A percentile compares a stretch with the other conserved stretches of the same genome.
phyloP scores from a whole-genome alignment of 805 yeast species.

The Spathaspora arborariae region DNA sequence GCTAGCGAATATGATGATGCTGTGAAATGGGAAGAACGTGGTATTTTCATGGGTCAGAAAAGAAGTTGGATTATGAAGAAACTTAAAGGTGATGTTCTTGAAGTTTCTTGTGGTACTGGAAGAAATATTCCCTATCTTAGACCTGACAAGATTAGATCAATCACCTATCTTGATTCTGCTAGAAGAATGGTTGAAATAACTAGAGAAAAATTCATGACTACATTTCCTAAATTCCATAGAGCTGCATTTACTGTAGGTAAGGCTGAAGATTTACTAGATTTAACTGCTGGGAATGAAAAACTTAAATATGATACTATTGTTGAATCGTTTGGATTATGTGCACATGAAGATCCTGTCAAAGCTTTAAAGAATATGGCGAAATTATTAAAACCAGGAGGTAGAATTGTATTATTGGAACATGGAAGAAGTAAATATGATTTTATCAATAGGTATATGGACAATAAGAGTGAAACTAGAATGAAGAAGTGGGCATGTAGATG shows the following conservation, averaged over 20 bases:
- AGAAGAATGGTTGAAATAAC: constrained; percentile 81
- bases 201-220: constrained; percentile 62
- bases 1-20: constrained; percentile 81
- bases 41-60: constrained; percentile 56
- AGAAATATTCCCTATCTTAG: constrained; percentile 78
- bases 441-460: constrained; percentile 76
- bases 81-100: constrained; percentile 83
- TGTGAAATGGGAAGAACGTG: constrained; percentile 69
- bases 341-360: constrained; percentile 87
- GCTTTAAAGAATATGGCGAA: constrained; percentile 72
- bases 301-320: constrained; percentile 85
- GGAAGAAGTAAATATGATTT: constrained; percentile 82
- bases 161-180: constrained; percentile 85
- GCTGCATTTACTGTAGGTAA: constrained; percentile 88
- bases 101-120: constrained; percentile 96
- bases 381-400: constrained; percentile 83
- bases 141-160: constrained; percentile 56
- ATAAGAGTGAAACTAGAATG: constrained; percentile 77
- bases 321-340: constrained; percentile 94
- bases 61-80: constrained; percentile 79
- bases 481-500: constrained; percentile 96
- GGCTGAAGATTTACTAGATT: constrained; percentile 72
- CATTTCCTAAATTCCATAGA: constrained; percentile 61
- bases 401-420: constrained; percentile 84
- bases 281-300: constrained; percentile 38